Evolutionary conservation across 805 yeast species (phyloP).

Genomic region (Lachancea lanzarotensis): DNA sequence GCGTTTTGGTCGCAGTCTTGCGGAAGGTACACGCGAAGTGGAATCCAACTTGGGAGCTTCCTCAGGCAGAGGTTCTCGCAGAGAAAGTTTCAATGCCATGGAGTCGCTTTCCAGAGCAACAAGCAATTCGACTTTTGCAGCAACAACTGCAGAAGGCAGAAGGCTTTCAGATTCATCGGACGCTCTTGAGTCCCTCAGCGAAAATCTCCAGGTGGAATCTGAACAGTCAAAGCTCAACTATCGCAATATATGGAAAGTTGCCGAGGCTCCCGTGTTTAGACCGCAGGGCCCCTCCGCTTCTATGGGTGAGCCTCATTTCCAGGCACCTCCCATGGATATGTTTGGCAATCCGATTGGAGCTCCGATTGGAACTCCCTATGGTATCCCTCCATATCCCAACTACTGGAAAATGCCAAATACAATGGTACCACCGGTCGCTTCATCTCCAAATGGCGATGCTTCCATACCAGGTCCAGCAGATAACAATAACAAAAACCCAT

Average conservation of each 20-base stretch:
- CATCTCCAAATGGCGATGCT: slow-evolving; percentile 3
- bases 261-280: slow-evolving; percentile 25
- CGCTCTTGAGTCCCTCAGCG: slow-evolving; percentile 12
- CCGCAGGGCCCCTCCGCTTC: slow-evolving; percentile 10
- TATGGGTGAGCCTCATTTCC: neutral
- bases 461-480: neutral
- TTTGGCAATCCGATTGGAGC: neutral
- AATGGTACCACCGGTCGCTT: slow-evolving; percentile 14
- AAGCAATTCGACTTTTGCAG: slow-evolving; percentile 6
- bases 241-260: slow-evolving; percentile 24
- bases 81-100: slow-evolving; percentile 6
- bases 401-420: slow-evolving; percentile 5
- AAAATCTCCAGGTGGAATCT: slow-evolving; percentile 8
- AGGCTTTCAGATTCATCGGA: slow-evolving; percentile 11
- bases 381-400: slow-evolving; percentile 5
- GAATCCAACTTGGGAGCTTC: slow-evolving; percentile 12
- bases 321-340: slow-evolving; percentile 3
- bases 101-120: slow-evolving; percentile 7
- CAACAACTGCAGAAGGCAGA: neutral
- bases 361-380: neutral
- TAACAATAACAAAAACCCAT: neutral
- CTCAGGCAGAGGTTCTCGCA: slow-evolving; percentile 11
- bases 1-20: slow-evolving; percentile 30
- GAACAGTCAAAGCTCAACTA: slow-evolving; percentile 3
- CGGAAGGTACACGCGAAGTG: slow-evolving; percentile 32